Percentiles rank a stretch among this genome's conserved stretches.
phyloP scores from a whole-genome alignment of 345 rosid species.

The Linum trigynum region DNA sequence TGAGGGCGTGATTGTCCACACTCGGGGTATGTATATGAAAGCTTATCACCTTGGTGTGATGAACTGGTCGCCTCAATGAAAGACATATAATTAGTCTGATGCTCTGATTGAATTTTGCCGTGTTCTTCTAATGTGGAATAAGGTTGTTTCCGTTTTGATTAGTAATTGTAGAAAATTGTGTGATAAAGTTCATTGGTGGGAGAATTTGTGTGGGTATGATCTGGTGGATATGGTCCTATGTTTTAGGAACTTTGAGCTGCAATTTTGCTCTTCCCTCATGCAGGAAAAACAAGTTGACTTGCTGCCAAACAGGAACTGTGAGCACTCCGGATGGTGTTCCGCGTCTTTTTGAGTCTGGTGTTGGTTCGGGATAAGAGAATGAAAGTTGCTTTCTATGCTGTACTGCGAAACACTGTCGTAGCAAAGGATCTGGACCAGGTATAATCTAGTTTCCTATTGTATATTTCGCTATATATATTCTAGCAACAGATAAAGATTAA shows the following conservation, averaged over 20 bases:
- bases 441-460: constrained; percentile 3
- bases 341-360: constrained; percentile 79
- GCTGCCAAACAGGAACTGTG: constrained; percentile 46
- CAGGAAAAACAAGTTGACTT: constrained; percentile 82
- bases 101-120: no score
- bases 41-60: no score
- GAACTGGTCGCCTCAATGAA: no score
- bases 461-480: neutral
- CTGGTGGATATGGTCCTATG: neutral
- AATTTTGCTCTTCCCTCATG: constrained; percentile 14
- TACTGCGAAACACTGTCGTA: constrained; percentile 74
- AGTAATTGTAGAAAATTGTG: no score
- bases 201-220: neutral
- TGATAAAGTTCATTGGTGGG: neutral
- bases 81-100: no score
- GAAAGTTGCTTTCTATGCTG: constrained; percentile 88
- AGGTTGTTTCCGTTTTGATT: no score
- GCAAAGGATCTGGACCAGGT: constrained; percentile 95
- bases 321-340: constrained; percentile 84
- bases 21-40: no score
- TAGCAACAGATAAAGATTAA: neutral
- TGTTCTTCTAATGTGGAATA: neutral
- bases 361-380: constrained; percentile 80
- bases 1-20: no score
- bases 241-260: constrained; percentile 3